Percentiles rank a stretch among this genome's conserved stretches.
Evolutionary conservation across 148 eudicot genomes (phyloP).

Genomic region (Amaranthus cruentus): DNA sequence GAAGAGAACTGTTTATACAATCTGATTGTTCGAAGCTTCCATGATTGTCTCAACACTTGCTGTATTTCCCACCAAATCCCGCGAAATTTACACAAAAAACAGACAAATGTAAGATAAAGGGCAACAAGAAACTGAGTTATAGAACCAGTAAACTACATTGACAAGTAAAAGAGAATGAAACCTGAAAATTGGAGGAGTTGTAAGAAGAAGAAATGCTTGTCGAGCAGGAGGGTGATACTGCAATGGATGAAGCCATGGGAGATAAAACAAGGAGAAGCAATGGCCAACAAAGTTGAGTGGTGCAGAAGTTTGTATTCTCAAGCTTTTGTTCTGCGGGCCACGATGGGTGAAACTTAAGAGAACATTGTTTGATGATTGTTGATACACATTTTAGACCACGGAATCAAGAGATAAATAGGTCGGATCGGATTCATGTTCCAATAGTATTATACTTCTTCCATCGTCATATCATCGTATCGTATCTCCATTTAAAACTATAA

Average conservation of each 20-base stretch:
- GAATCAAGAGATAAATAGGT: too few relatives aligned
- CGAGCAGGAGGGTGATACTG: slow-evolving; percentile 22
- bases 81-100: not conserved
- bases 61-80: slow-evolving; percentile 10
- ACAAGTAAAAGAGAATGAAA: slow-evolving; percentile 16
- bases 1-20: slow-evolving; percentile 18
- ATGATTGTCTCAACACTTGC: slow-evolving; percentile 20
- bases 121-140: not conserved
- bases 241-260: slow-evolving; percentile 37
- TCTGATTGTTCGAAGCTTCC: slow-evolving; percentile 19
- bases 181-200: slow-evolving; percentile 21
- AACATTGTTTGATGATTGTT: too few relatives aligned
- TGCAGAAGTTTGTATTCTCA: not conserved
- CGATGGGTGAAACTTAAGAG: not conserved
- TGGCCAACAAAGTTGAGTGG: not conserved
- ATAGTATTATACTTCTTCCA: too few relatives aligned
- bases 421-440: too few relatives aligned
- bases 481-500: too few relatives aligned
- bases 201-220: slow-evolving; percentile 13
- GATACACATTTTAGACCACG: too few relatives aligned
- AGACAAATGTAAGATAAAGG: not conserved
- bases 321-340: not conserved
- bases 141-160: not conserved
- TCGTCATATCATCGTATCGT: too few relatives aligned
- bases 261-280: not conserved